Evolutionary conservation across 371 early-diverging fungal genomes (phyloP).

Genomic region (Mortierella sp.): DNA sequence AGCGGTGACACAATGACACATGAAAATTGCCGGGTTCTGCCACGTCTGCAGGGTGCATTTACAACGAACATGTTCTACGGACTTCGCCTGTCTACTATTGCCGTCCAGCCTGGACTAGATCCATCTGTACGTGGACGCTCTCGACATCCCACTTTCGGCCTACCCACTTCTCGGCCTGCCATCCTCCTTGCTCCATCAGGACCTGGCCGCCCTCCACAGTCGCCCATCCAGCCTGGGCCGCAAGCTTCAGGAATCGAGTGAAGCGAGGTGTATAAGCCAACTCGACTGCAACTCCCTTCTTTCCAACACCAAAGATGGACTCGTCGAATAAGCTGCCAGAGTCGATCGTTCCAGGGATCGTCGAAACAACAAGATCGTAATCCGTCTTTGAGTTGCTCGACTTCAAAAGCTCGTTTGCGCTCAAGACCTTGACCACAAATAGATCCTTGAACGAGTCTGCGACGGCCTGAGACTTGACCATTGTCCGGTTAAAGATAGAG

Average conservation of each 20-base stretch:
- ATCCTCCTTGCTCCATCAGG: conserved; percentile 90
- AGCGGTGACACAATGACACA: too few relatives aligned
- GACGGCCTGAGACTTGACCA: conserved; percentile 76
- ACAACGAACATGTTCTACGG: too few relatives aligned
- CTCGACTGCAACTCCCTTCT: conserved; percentile 83
- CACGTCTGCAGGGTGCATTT: too few relatives aligned
- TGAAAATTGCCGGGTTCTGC: too few relatives aligned
- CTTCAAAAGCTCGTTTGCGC: conserved; percentile 29
- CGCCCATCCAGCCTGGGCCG: conserved; percentile 72
- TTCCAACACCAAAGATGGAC: conserved; percentile 55
- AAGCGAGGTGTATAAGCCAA: conserved; percentile 93
- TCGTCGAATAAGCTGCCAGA: conserved; percentile 65
- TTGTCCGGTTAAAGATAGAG: conserved; percentile 90
- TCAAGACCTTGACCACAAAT: conserved; percentile 58
- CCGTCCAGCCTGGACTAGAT: conserved; percentile 26
- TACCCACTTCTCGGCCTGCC: conserved; percentile 85
- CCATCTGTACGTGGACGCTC: conserved; percentile 38
- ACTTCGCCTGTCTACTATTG: conserved; percentile 1
- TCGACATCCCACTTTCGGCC: conserved; percentile 57
- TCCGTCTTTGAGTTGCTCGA: conserved; percentile 32
- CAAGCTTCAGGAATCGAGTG: conserved; percentile 75
- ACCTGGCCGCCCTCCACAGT: conserved; percentile 89
- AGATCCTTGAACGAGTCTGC: conserved; percentile 71
- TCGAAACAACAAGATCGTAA: conserved; percentile 73
- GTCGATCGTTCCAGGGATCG: conserved; percentile 87